Evolutionary conservation across 768 basidiomycete species (phyloP), one percentile per base, ranked within the genome.

Genomic region (Melanogaster broomeanus): DNA sequence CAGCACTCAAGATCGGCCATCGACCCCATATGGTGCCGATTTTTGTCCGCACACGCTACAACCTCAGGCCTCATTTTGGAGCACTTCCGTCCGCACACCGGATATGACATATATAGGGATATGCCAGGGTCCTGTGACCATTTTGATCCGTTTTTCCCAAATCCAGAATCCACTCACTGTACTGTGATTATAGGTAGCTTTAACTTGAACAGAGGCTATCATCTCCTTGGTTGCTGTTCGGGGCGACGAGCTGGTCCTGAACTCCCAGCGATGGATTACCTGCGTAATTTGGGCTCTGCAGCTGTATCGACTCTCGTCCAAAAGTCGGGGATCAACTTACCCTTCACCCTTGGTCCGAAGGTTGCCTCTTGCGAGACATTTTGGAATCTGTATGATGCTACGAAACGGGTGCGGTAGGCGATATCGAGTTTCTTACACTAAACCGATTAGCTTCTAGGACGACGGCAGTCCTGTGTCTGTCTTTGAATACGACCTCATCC

Each of bases 271-370:
- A 93, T 93, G 91, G 91, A 93, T 58, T 90, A 91, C 63, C 72
- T 93, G 51, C 79, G 89, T 59, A 90, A 76, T 28, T 77, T 93
- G 15, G 91, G 92, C 31, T 89, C 88, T 48, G 90, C 84, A 40
- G 93, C 93, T 7, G 93, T 90, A 39, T 93, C 89, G 35, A 84
- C 86, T 8, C 79, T 97, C n/a, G 90, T 98, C 2, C 88, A 91
- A 61, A 96, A 94, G 62, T 94, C 94, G 8, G 94, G 94, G 22
- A 78, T 98, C 13, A 88, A 88, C 57, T 77, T 95, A 21, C 94
- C 95, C 0, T 98, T 96, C 64, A 81, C 85, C 4, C 79, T 97
- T 5, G 94, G 93, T 31, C 64, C 77, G 25, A 88, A 88, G 57
- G 80, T 92, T 42, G 67, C 78, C 5, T 79, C 83, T 19, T 77